A percentile compares a stretch with the other conserved stretches of the same genome.
Evolutionary conservation across 768 basidiomycete species (phyloP).

Genomic region (Trametes punicea): DNA sequence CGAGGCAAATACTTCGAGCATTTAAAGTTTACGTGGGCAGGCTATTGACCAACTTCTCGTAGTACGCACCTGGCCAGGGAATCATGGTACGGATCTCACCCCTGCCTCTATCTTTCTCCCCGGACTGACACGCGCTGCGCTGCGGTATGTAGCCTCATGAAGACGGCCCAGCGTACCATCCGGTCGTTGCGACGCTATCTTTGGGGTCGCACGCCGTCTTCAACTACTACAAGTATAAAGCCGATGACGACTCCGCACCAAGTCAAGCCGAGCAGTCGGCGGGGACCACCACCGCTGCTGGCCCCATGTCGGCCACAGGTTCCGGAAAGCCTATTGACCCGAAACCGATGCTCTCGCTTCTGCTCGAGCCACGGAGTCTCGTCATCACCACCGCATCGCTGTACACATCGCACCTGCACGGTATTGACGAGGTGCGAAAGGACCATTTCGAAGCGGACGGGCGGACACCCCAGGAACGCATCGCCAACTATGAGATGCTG

Average conservation of each 20-base stretch:
- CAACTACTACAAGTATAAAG: constrained; percentile 71
- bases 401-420: constrained; percentile 76
- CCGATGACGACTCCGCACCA: constrained; percentile 22
- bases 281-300: constrained; percentile 2
- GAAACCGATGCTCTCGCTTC: constrained; percentile 62
- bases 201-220: constrained; percentile 81
- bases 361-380: constrained; percentile 84
- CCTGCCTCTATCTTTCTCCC: neutral
- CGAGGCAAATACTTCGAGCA: constrained; percentile 46
- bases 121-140: neutral
- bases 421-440: constrained; percentile 58
- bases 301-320: constrained; percentile 14
- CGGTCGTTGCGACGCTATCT: constrained; percentile 88
- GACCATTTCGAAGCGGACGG: constrained; percentile 39
- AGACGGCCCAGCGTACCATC: constrained; percentile 86
- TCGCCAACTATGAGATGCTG: constrained; percentile 62
- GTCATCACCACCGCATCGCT: constrained; percentile 69
- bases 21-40: constrained; percentile 8
- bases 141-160: constrained; percentile 72
- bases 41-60: constrained; percentile 4
- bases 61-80: constrained; percentile 89
- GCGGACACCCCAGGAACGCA: constrained; percentile 24
- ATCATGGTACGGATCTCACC: constrained; percentile 65
- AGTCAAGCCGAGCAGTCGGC: neutral
- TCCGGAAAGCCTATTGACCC: constrained; percentile 57